Percentiles rank a stretch among this genome's conserved stretches.
Evolutionary conservation across 2,329 filamentous ascomycete genomes (phyloP).

Genomic region (Domatiomyces catenatus): DNA sequence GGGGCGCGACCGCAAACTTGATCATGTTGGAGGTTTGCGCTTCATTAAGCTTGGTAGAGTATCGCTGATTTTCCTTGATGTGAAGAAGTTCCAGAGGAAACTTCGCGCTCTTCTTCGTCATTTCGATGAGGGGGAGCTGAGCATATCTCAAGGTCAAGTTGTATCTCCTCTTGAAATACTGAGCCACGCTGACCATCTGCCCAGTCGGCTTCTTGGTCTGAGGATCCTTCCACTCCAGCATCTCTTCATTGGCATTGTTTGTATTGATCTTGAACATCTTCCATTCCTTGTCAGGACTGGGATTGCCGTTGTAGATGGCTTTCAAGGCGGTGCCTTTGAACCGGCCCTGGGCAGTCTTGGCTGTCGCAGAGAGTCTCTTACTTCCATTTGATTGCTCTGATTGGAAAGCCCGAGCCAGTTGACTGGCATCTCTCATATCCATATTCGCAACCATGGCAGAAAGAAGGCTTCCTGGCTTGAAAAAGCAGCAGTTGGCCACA

Average conservation of each 20-base stretch:
- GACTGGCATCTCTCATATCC: slow-evolving; percentile 20
- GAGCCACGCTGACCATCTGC: slow-evolving; percentile 41
- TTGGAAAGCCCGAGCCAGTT: slow-evolving; percentile 16
- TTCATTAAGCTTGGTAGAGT: slow-evolving; percentile 43
- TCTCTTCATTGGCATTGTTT: slow-evolving; percentile 29
- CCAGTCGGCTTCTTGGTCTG: slow-evolving; percentile 26
- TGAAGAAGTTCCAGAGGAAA: slow-evolving; percentile 42
- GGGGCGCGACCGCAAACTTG: slow-evolving; percentile 73
- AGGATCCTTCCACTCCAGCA: slow-evolving; percentile 26
- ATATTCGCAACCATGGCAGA: slow-evolving; percentile 23
- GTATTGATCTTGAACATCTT: slow-evolving; percentile 36
- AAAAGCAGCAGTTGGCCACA: slow-evolving; percentile 84
- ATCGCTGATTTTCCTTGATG: slow-evolving; percentile 41
- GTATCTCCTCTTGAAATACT: slow-evolving; percentile 41
- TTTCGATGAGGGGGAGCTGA: slow-evolving; percentile 41
- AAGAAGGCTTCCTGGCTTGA: slow-evolving; percentile 35
- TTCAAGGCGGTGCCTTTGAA: slow-evolving; percentile 24
- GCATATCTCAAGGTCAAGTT: slow-evolving; percentile 30
- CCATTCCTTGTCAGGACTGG: slow-evolving; percentile 27
- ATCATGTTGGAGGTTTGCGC: slow-evolving; percentile 72
- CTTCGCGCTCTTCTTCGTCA: slow-evolving; percentile 39
- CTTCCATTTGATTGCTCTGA: slow-evolving; percentile 9
- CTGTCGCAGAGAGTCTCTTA: slow-evolving; percentile 14
- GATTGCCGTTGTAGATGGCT: slow-evolving; percentile 23
- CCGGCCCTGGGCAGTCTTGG: slow-evolving; percentile 19